Percentiles rank a stretch among this genome's conserved stretches.
phyloP scores from a whole-genome alignment of 1,284 basidiomycete species.

The Moesziomyces sp. region DNA sequence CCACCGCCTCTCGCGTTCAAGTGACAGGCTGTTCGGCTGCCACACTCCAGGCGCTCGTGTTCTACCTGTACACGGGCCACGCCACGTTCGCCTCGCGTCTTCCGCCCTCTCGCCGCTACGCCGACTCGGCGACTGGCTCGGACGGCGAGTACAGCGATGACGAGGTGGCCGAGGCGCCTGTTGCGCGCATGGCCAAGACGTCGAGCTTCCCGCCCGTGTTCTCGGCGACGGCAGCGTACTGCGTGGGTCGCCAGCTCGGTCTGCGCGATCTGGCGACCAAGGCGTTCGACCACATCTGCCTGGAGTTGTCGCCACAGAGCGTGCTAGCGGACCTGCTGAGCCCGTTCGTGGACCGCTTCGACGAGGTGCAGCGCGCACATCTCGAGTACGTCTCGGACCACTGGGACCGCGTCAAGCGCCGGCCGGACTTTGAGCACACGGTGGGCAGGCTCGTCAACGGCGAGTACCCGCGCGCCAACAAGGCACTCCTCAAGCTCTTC shows the following conservation, averaged over 20 bases:
- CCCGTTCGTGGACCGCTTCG: slow-evolving; percentile 57
- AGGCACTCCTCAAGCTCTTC: slow-evolving; percentile 54
- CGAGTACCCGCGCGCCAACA: slow-evolving; percentile 47
- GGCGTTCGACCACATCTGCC: slow-evolving; percentile 52
- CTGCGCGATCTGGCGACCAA: slow-evolving; percentile 45
- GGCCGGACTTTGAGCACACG: slow-evolving; percentile 54
- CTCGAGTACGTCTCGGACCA: slow-evolving; percentile 51
- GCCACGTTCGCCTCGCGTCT: slow-evolving; percentile 44
- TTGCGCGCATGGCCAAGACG: slow-evolving; percentile 23
- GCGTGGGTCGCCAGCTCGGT: slow-evolving; percentile 53
- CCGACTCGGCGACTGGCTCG: slow-evolving; percentile 14
- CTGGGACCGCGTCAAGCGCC: slow-evolving; percentile 55
- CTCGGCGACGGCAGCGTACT: slow-evolving; percentile 53
- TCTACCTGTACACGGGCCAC: slow-evolving; percentile 59
- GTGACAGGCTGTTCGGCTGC: slow-evolving; percentile 48
- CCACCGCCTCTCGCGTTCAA: slow-evolving; percentile 24
- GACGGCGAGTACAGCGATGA: slow-evolving; percentile 16
- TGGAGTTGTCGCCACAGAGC: slow-evolving; percentile 43
- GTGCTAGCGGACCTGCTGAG: slow-evolving; percentile 52
- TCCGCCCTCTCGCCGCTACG: slow-evolving; percentile 15
- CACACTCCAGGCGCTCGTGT: slow-evolving; percentile 53
- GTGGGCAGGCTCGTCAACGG: slow-evolving; percentile 46
- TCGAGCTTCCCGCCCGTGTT: slow-evolving; percentile 46
- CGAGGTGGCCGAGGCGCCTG: slow-evolving; percentile 2
- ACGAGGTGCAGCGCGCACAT: slow-evolving; percentile 54